Evolutionary conservation across 1,284 basidiomycete species (phyloP), one percentile per base, ranked within the genome.

Genomic region (Tilletia setariae): DNA sequence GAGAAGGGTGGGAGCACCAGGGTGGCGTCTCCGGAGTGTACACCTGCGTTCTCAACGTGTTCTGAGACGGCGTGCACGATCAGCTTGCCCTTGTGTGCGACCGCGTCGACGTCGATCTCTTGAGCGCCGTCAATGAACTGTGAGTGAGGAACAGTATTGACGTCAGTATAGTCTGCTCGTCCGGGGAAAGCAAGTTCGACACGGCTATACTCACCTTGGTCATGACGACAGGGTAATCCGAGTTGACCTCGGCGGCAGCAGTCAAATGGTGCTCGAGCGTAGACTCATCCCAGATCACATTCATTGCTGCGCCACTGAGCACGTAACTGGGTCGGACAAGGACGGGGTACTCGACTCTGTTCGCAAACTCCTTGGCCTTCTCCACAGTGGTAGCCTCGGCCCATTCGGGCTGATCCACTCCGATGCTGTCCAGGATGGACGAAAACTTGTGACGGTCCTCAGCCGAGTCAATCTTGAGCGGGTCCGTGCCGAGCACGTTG

Each of bases 391-490:
- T 90, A 44, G 92, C 93, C 83, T 98, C 96, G 35, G 88, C 86
- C 96, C 96, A 98, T 73, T 91, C 91, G 11, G 95, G 96, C 84
- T 99, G 96, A 83, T 98, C 96, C 67, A 98, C 92, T 67, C 92
- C 93, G 76, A 97, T 90, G 74, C 89, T 90, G 84, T 98, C 96
- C 53, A 99, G 88, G 71, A 98, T 91, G 64, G 90, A 90, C 11
- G 93, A 98, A 88, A 99, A 99, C 85, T 98, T 98, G 88, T 98
- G 94, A 73, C 96, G 90, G 85, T 99, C 95, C 85, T 99, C 96
- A 62, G 96, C 96, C 65, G 88, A 93, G 85, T 99, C 96, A 77
- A 98, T 98, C 84, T 90, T 91, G 69, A 89, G 87, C 15, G 96
- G 96, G 83, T 96, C 94, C 23, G 96, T 99, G 69, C 96, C 96